These are phyloP conservation scores for Elaeagnus macrophylla DNA, from an alignment of 306 rosid species.

Conservation along the genomic window DNA sequence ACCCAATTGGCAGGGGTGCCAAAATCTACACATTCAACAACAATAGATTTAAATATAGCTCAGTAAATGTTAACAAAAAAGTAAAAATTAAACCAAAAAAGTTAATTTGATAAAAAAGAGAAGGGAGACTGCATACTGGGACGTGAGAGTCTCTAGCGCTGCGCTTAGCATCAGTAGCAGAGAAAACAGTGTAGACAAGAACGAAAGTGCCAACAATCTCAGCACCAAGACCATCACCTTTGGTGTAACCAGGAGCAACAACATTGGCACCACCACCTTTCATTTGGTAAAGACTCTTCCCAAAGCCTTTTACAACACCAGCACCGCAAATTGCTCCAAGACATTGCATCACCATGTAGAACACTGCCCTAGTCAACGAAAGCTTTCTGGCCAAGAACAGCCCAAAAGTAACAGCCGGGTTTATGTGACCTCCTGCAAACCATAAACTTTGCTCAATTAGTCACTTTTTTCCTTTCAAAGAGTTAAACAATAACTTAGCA, in stretches of 20 bases:
- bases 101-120: neutral
- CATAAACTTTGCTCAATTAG: fast-evolving
- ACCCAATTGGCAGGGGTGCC: constrained; percentile 94
- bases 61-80: neutral
- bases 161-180: constrained; percentile 92
- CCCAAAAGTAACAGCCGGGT: constrained; percentile 73
- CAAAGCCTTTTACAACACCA: constrained; percentile 43
- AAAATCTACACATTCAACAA: constrained; percentile 33
- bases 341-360: constrained; percentile 75
- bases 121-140: constrained; percentile 35
- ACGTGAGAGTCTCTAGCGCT: constrained; percentile 69
- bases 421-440: constrained; percentile 42
- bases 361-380: constrained; percentile 73
- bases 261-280: constrained; percentile 59
- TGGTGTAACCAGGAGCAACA: constrained; percentile 65
- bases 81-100: neutral
- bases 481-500: too few relatives aligned
- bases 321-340: constrained; percentile 73
- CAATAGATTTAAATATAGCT: neutral
- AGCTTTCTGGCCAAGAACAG: constrained; percentile 71
- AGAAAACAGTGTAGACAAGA: constrained; percentile 69
- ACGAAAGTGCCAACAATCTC: constrained; percentile 50
- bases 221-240: constrained; percentile 60
- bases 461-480: too few relatives aligned
- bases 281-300: neutral